Base-by-base conservation (phyloP, 78 protist species). In the Chrysochromulina parva region DNA sequence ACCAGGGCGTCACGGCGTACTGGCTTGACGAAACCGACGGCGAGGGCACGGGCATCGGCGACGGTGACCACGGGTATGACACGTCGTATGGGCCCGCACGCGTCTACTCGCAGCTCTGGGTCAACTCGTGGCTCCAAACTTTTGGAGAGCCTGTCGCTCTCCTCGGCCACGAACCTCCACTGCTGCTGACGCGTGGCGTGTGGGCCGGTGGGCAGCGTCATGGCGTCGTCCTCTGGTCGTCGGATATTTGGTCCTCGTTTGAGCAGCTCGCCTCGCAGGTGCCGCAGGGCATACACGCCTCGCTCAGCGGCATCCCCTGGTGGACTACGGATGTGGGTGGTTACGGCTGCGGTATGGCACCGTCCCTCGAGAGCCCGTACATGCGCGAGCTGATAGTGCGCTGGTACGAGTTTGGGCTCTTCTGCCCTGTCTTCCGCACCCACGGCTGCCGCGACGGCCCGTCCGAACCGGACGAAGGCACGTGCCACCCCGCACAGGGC, bases 261-360 rank as follows among this genome's bases (percentile, higher is more conserved):
- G 91, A 88, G 65, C 50, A 66, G 74, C 85, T 88, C 28, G 55
- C 78, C 55, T 3, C 73, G 38, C 14, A 10, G 55, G 78, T 87
- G 50, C 55, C 71, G 16, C 91, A 88, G 53, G 82, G 81, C n/a
- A 82, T 66, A 54, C 57, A 28, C 62, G 73, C 73, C 65, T 88
- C 91, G 22, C 82, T 74, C 9, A 6, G 24, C 4, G 91, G 91
- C 57, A 55, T 88, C 17, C 82, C 91, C 13, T 73, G 28, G 67
- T 88, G 91, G 91, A 88, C 91, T 7, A 88, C 91, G 22, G 91
- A 88, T 82, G 73, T 88, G 4, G 91, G 91, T 17, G 91, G 91
- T 74, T 88, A 88, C 82, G 60, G 55, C 85, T 53, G 80, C 66
- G 91, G 91, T 47, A 7, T 60, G 52, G 54, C 84, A 0, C 20